A percentile compares a stretch with the other conserved stretches of the same genome.
Conservation (phyloP, 805 yeast genomes). For the Nakazawaea laoshanensis region DNA sequence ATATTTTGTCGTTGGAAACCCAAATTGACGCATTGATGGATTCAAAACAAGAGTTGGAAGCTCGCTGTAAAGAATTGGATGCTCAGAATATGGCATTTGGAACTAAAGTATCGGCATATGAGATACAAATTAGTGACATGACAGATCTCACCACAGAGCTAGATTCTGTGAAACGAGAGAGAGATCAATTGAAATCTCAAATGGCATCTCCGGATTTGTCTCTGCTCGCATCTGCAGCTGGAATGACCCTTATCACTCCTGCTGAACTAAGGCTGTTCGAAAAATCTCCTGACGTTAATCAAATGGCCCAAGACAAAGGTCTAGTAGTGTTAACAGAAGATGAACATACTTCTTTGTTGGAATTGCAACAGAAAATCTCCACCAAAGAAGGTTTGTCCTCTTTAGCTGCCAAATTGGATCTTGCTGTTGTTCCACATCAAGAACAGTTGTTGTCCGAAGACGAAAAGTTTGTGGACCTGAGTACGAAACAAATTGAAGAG, state of each 20-base stretch:
- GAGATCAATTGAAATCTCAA: neutral
- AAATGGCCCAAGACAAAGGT: neutral
- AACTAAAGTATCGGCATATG: no score
- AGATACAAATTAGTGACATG: conserved; percentile 12
- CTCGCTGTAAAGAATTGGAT: no score
- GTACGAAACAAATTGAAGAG: neutral
- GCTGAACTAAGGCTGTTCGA: neutral
- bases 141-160: conserved; percentile 8
- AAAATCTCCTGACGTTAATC: no score
- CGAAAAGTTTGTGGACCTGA: no score
- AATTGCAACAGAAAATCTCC: no score
- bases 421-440: neutral
- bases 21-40: conserved; percentile 26
- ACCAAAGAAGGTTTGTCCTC: neutral
- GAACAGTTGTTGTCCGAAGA: no score
- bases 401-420: neutral
- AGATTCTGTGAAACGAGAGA: neutral
- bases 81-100: no score
- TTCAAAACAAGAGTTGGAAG: no score
- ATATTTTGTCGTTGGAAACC: conserved; percentile 19
- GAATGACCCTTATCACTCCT: neutral
- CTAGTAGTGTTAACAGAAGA: neutral
- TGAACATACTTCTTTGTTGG: no score
- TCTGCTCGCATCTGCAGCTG: neutral
- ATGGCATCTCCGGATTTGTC: neutral